Base-by-base conservation (phyloP, 2,329 filamentous ascomycete species). In the Talaromyces albobiverticillius region DNA sequence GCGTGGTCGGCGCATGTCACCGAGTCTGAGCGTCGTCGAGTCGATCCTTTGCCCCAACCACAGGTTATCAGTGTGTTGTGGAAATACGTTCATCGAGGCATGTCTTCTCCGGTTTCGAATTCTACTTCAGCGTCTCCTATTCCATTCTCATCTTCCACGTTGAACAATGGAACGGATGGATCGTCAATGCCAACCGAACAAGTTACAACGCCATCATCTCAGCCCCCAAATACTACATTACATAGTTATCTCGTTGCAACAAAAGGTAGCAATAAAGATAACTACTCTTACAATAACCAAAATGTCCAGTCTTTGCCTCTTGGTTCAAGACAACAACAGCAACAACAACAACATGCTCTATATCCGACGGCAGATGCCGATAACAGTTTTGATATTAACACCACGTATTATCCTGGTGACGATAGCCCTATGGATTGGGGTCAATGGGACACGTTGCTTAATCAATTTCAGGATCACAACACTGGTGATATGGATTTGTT, bases 401-500 rank as follows among this genome's bases (percentile, higher is more conserved):
- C 31, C 13, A 43, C 52, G 16, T 48, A 58, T n/a, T n/a, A n/a
- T 40, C 18, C 58, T 7, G 41, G 58, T 9, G 54, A 59, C 11
- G 55, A 60, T 29, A 64, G 62, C 25, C 60, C 61, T 5, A 58
- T 65, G 51, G 58, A 64, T 46, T 68, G 65, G 65, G 53, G 53
- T 46, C 61, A 68, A 48, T 67, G 65, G 63, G 62, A 67, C 34
- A 57, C 59, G n/a, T 54, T 68, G 3, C 56, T 67, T n/a, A 60
- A 62, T n/a, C 58, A 67, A 13, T 67, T 64, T 11, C 62, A 64
- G 16, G 49, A 52, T 20, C 42, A 49, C 32, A 18, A 18, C 10
- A 9, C 41, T 25, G 32, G 10, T 23, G 54, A 52, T 43, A 49
- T 43, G 29, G 38, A 50, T 14, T 49, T 52, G 29, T 22, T 49